phyloP scores from a whole-genome alignment of 768 basidiomycete genomes.

The Xerocomus spinulosus region DNA sequence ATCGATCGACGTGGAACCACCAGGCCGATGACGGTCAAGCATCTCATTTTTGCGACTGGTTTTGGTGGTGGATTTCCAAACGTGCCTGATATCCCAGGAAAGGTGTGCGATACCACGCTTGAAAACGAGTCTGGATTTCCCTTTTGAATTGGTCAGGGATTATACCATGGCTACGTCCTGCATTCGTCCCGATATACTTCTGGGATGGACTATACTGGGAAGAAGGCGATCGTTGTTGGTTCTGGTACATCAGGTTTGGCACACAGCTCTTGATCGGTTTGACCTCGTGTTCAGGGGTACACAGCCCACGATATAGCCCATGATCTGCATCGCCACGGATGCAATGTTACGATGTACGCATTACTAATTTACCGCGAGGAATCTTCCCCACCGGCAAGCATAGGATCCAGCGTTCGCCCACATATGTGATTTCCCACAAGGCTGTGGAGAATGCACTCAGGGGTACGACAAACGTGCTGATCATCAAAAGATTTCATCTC shows the following conservation, averaged over 20 bases:
- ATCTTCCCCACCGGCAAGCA: slow-evolving; percentile 24
- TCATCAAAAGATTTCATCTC: not conserved
- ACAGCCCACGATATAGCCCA: slow-evolving; percentile 38
- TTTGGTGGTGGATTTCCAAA: slow-evolving; percentile 33
- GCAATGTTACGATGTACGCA: slow-evolving; percentile 26
- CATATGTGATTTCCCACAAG: slow-evolving; percentile 20
- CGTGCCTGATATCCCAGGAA: slow-evolving; percentile 43
- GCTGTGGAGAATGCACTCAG: slow-evolving; percentile 4
- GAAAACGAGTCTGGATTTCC: too few species aligned
- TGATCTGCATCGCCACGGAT: slow-evolving; percentile 28
- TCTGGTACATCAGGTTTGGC: slow-evolving; percentile 52
- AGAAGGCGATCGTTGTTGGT: slow-evolving; percentile 63
- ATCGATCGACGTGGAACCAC: slow-evolving; percentile 29
- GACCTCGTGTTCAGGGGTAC: not conserved
- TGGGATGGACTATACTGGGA: slow-evolving; percentile 46
- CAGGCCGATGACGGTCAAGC: slow-evolving; percentile 38
- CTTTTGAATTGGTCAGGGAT: slow-evolving; percentile 33
- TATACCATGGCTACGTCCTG: slow-evolving; percentile 46
- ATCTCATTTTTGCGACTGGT: slow-evolving; percentile 46
- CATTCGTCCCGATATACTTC: slow-evolving; percentile 51
- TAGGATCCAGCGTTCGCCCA: slow-evolving; percentile 31
- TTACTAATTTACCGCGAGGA: slow-evolving; percentile 8
- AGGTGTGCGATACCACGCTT: slow-evolving; percentile 25
- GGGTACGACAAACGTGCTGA: slow-evolving; percentile 8
- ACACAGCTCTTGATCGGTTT: not conserved